Percentiles rank a stretch among this genome's conserved stretches.
phyloP scores from a whole-genome alignment of 2,329 filamentous ascomycete species.

The Coccinonectria pachysandricola region DNA sequence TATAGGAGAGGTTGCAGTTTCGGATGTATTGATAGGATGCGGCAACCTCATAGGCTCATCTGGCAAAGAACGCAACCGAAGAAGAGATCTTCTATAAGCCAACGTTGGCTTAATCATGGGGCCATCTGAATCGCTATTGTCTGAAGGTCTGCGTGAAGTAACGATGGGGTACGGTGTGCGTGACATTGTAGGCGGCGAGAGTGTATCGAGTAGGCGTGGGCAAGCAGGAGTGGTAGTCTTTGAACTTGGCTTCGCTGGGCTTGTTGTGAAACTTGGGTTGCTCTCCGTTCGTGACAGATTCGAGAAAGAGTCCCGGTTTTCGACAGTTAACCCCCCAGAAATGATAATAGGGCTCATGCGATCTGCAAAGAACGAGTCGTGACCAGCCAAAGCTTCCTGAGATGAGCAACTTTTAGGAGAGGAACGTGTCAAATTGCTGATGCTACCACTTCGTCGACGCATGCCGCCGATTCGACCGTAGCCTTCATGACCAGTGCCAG shows the following conservation, averaged over 20 bases:
- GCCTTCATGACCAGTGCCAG: slow-evolving; percentile 90
- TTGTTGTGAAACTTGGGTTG: slow-evolving; percentile 33
- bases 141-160: slow-evolving; percentile 36
- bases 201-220: slow-evolving; percentile 31
- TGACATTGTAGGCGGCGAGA: slow-evolving; percentile 46
- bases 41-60: slow-evolving; percentile 38
- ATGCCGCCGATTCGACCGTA: slow-evolving; percentile 56
- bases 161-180: slow-evolving; percentile 19
- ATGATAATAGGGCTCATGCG: slow-evolving; percentile 58
- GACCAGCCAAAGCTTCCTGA: slow-evolving; percentile 39
- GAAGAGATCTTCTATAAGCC: slow-evolving; percentile 44
- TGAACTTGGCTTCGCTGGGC: slow-evolving; percentile 30
- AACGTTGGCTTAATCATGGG: slow-evolving; percentile 38
- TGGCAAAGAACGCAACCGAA: slow-evolving; percentile 36
- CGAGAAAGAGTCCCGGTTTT: slow-evolving; percentile 46
- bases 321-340: slow-evolving; percentile 50
- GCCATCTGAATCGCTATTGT: slow-evolving; percentile 46
- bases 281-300: slow-evolving; percentile 41
- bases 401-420: slow-evolving; percentile 35
- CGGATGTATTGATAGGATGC: slow-evolving; percentile 40
- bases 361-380: slow-evolving; percentile 49
- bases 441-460: slow-evolving; percentile 54
- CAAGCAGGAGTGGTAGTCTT: slow-evolving; percentile 30
- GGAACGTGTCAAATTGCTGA: slow-evolving; percentile 36
- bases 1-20: slow-evolving; percentile 36